phyloP scores from a whole-genome alignment of 2,329 filamentous ascomycete species.

The Lasiodiplodia sp. region DNA sequence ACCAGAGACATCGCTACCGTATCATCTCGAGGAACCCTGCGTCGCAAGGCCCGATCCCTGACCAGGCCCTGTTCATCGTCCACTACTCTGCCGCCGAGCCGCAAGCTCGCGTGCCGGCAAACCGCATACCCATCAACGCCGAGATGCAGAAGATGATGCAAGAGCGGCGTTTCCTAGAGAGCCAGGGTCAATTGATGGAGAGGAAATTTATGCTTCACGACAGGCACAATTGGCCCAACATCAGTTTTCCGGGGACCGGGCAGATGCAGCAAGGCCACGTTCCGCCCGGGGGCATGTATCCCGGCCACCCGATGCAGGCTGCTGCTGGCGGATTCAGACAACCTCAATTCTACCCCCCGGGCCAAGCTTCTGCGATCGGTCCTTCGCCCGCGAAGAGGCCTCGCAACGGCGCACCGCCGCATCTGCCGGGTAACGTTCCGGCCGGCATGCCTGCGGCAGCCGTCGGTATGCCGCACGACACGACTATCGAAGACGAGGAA shows the following conservation, averaged over 20 bases:
- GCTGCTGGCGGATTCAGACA: conserved; percentile 34
- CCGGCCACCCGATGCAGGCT: conserved; percentile 44
- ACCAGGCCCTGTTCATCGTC: conserved; percentile 87
- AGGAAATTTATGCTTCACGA: conserved; percentile 97
- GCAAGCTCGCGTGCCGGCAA: conserved; percentile 74
- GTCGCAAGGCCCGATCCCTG: conserved; percentile 69
- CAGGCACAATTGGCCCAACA: conserved; percentile 84
- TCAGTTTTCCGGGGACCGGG: conserved; percentile 18
- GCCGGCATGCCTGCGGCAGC: conserved; percentile 38
- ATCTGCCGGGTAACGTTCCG: conserved; percentile 54
- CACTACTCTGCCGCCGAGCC: conserved; percentile 84
- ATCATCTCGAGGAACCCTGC: conserved; percentile 77
- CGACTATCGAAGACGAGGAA: conserved; percentile 82
- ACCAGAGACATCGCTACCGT: conserved; percentile 85
- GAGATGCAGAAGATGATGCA: conserved; percentile 68
- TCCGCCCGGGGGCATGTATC: conserved; percentile 28
- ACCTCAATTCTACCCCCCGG: conserved; percentile 40
- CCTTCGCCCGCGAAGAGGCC: conserved; percentile 56
- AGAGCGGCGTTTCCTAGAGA: conserved; percentile 68
- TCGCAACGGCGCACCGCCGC: conserved; percentile 48
- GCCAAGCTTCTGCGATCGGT: conserved; percentile 40
- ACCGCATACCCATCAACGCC: conserved; percentile 67
- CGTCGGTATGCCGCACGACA: conserved; percentile 45
- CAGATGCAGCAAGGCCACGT: conserved; percentile 27
- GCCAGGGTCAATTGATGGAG: conserved; percentile 77